These are phyloP conservation scores for Cyberlindnera amylophila DNA, from an alignment of 805 yeast genomes.

Conservation along the genomic window DNA sequence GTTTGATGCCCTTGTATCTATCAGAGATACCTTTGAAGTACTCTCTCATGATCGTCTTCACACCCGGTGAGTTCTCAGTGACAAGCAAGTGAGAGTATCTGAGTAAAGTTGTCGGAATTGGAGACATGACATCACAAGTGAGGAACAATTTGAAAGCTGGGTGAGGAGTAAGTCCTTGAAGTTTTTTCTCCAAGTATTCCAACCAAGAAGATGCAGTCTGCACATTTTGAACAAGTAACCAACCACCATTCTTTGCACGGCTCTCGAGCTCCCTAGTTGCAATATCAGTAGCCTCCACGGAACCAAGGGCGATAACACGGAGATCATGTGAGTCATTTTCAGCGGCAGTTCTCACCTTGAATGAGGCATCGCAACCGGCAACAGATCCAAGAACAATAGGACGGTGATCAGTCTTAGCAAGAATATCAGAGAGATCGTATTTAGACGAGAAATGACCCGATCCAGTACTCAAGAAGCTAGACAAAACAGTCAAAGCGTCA, in stretches of 20 bases:
- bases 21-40: slow-evolving; percentile 24
- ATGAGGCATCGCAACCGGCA: slow-evolving; percentile 65
- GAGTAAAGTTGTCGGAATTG: slow-evolving; percentile 54
- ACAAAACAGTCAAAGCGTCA: slow-evolving; percentile 19
- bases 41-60: slow-evolving; percentile 42
- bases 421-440: slow-evolving; percentile 31
- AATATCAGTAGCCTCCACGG: slow-evolving; percentile 54
- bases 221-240: slow-evolving; percentile 79
- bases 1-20: background rate
- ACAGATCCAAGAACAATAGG: slow-evolving; percentile 55
- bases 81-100: slow-evolving; percentile 51
- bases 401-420: slow-evolving; percentile 17
- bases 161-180: slow-evolving; percentile 31
- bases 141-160: slow-evolving; percentile 53
- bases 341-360: slow-evolving; percentile 46
- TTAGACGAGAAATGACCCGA: slow-evolving; percentile 32
- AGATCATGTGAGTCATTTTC: slow-evolving; percentile 27
- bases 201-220: slow-evolving; percentile 72
- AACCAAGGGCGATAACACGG: slow-evolving; percentile 64
- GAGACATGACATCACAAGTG: slow-evolving; percentile 51
- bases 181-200: slow-evolving; percentile 44
- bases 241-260: slow-evolving; percentile 47
- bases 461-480: slow-evolving; percentile 27
- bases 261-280: slow-evolving; percentile 52
- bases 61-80: slow-evolving; percentile 61